phyloP scores from a whole-genome alignment of 768 basidiomycete genomes.

The Leccinum sublutescens region DNA sequence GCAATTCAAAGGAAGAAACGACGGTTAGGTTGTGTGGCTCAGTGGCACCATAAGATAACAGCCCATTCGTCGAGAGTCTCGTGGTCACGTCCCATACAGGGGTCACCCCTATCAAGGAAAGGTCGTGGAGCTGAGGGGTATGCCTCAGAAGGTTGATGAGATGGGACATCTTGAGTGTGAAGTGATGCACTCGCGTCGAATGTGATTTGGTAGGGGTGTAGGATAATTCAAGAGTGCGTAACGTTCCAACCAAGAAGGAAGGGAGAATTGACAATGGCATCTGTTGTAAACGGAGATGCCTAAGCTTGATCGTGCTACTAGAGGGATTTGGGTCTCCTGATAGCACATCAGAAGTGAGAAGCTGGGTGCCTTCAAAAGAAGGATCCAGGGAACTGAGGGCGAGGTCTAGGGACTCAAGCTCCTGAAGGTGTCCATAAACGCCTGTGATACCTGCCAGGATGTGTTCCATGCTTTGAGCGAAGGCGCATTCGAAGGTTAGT shows the following conservation, averaged over 20 bases:
- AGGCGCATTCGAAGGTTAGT: slow-evolving; percentile 35
- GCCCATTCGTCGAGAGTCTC: slow-evolving; percentile 12
- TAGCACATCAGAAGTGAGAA: slow-evolving; percentile 21
- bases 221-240: slow-evolving; percentile 42
- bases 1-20: slow-evolving; percentile 33
- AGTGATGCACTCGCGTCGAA: slow-evolving; percentile 25
- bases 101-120: slow-evolving; percentile 42
- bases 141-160: slow-evolving; percentile 37
- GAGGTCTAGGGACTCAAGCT: slow-evolving; percentile 32
- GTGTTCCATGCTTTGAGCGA: slow-evolving; percentile 28
- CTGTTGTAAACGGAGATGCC: slow-evolving; percentile 41
- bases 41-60: slow-evolving; percentile 4
- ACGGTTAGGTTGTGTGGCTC: slow-evolving; percentile 8
- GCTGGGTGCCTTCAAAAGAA: slow-evolving; percentile 27
- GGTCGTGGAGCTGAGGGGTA: slow-evolving; percentile 41
- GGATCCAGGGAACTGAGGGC: slow-evolving; percentile 26
- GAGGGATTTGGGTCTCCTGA: slow-evolving; percentile 8
- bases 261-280: slow-evolving; percentile 42
- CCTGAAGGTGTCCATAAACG: slow-evolving; percentile 16
- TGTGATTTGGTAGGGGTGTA: slow-evolving; percentile 34
- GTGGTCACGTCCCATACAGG: slow-evolving; percentile 38
- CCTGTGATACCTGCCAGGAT: slow-evolving; percentile 23
- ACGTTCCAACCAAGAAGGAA: slow-evolving; percentile 35
- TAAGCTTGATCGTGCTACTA: slow-evolving; percentile 14
- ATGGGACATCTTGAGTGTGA: slow-evolving; percentile 39